Base-by-base conservation (phyloP, 2,329 filamentous ascomycete species). In the Nectriaceae sp. region DNA sequence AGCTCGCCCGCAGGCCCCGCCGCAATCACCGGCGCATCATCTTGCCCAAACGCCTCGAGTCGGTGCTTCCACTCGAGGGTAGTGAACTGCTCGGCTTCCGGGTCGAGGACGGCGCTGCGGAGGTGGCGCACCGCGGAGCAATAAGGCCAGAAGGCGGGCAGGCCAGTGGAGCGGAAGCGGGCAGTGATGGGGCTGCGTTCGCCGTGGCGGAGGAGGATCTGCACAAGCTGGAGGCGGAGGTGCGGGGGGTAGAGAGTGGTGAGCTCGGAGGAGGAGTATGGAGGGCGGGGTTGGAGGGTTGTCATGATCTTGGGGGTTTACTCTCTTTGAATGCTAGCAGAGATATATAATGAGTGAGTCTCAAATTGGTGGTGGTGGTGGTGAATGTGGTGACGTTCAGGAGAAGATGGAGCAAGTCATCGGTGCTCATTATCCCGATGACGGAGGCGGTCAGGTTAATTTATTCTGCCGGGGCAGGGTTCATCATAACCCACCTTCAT, bases 171-270 rank as follows among this genome's bases (percentile, higher is more conserved):
- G 65, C 89, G 82, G 68, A 99, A 97, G 33, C 94, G 87, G n/a
- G 89, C 80, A 49, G 84, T 88, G 21, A 97, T 89, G 21, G 93
- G 93, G 6, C 87, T 93, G 49, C 93, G 86, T 74, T 86, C 83
- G 71, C 88, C 88, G 71, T 92, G 88, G 49, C 88, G 85, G 62
- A 91, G 80, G 54, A 91, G 81, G 61, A 97, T 79, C 74, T 99
- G 94, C 42, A 97, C 94, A 51, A 94, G 83, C 67, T 94, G 88
- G 29, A 99, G 83, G 67, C 93, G 81, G 50, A 99, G 78, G 38
- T 80, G 76, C 46, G 84, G 72, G 1, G 94, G 94, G 73, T 97
- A 99, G 50, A 97, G 84, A 62, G 77, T 75, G 37, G 80, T 76
- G 42, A 97, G 82, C 78, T 97, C 92, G 50, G 89, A 85, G 57